Percentiles rank a stretch among this genome's conserved stretches.
These are phyloP conservation scores for Parietichytrium sp. DNA, from an alignment of 108 stramenopile species.

Conservation along the genomic window DNA sequence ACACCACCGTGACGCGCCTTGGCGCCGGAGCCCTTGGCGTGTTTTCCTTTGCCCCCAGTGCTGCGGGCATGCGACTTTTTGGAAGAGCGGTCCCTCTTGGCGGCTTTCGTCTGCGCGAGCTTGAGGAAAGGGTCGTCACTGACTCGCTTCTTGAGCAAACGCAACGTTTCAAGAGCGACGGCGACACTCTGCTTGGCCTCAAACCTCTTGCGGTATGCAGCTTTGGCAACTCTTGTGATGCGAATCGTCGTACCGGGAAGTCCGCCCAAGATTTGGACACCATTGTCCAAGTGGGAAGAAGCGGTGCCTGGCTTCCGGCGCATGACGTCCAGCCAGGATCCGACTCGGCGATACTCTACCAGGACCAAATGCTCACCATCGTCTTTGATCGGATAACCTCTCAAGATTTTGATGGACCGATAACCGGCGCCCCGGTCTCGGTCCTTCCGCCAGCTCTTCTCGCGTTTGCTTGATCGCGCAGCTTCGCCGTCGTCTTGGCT, in stretches of 20 bases:
- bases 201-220: neutral
- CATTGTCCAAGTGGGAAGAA: neutral
- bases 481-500: neutral
- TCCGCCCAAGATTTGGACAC: constrained; percentile 10
- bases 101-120: neutral
- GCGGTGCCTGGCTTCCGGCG: constrained; percentile 1
- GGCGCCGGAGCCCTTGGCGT: neutral
- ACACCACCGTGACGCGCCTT: neutral
- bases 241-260: constrained; percentile 24
- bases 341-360: neutral
- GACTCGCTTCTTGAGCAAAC: neutral
- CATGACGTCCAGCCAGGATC: constrained; percentile 5
- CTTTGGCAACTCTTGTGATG: constrained; percentile 35
- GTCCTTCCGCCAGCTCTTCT: neutral
- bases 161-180: constrained; percentile 29
- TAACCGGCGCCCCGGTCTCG: neutral
- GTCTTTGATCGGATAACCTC: constrained; percentile 39
- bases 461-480: neutral
- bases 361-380: constrained; percentile 43
- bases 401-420: neutral
- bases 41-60: neutral
- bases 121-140: neutral
- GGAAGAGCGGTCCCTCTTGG: too few relatives aligned
- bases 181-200: constrained; percentile 16
- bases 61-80: constrained; percentile 9